Evolutionary conservation across 1,284 basidiomycete genomes (phyloP).

Genomic region (Malassezia arunalokei): DNA sequence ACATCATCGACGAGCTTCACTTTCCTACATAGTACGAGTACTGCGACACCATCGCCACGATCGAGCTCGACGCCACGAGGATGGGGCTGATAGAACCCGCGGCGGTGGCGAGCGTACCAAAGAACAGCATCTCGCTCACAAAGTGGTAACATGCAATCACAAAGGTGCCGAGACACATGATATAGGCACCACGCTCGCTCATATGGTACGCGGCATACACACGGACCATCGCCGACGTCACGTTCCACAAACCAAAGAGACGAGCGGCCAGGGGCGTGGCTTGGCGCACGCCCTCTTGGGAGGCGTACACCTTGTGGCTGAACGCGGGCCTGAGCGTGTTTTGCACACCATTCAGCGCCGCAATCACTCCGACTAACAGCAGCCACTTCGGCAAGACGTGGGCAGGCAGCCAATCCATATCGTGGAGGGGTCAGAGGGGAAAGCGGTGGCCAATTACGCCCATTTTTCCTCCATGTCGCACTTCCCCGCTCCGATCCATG

Average conservation of each 20-base stretch:
- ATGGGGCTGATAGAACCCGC: conserved; percentile 62
- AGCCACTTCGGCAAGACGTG: conserved; percentile 37
- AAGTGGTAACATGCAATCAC: conserved; percentile 83
- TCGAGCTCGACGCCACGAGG: conserved; percentile 51
- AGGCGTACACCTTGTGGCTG: conserved; percentile 34
- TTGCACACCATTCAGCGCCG: conserved; percentile 31
- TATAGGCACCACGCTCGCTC: conserved; percentile 52
- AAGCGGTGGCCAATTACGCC: not conserved
- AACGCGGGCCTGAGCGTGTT: conserved; percentile 30
- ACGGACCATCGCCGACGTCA: conserved; percentile 37
- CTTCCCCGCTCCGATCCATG: conserved; percentile 1
- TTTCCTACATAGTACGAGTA: conserved; percentile 10
- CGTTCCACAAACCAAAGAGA: conserved; percentile 41
- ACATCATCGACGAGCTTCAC: not conserved
- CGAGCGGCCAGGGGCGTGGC: conserved; percentile 37
- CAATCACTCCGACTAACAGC: conserved; percentile 27
- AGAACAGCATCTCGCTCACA: conserved; percentile 69
- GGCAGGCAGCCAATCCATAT: conserved; percentile 13
- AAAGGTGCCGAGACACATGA: conserved; percentile 75
- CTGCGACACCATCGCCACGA: conserved; percentile 13
- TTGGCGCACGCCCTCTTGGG: conserved; percentile 20
- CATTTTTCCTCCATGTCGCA: not conserved
- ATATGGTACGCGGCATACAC: conserved; percentile 39
- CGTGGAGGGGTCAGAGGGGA: not conserved
- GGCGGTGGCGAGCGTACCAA: conserved; percentile 60